A percentile compares a stretch with the other conserved stretches of the same genome.
Conservation (phyloP, 2,329 filamentous ascomycete species). For the Fusarium udum region DNA sequence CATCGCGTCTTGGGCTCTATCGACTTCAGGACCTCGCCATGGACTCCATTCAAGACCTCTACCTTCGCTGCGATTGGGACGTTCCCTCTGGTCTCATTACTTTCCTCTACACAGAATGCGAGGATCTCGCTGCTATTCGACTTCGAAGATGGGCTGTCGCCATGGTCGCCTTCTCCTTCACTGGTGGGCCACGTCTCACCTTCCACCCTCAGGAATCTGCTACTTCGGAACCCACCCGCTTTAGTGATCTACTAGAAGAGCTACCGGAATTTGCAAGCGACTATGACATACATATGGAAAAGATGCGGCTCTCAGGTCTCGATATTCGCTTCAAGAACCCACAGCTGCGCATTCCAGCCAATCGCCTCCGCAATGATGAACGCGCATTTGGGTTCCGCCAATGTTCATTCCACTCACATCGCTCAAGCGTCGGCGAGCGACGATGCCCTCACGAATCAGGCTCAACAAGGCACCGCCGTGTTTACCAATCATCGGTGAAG, state of each 20-base stretch:
- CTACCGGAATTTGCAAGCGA: conserved; percentile 60
- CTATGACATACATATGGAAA: conserved; percentile 61
- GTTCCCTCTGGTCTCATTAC: conserved; percentile 61
- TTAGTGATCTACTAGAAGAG: conserved; percentile 55
- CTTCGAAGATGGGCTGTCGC: conserved; percentile 68
- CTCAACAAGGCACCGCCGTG: conserved; percentile 27
- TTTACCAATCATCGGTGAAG: conserved; percentile 2
- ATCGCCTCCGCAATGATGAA: conserved; percentile 64
- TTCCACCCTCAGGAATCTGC: conserved; percentile 44
- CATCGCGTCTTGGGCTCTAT: conserved; percentile 59
- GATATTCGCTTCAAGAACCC: conserved; percentile 68
- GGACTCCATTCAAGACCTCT: conserved; percentile 68
- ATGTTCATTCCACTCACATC: conserved; percentile 69
- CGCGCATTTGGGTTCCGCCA: conserved; percentile 68
- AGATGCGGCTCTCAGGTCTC: conserved; percentile 61
- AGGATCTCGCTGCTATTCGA: conserved; percentile 58
- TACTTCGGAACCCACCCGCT: conserved; percentile 47
- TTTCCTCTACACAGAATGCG: conserved; percentile 65
- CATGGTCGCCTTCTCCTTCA: conserved; percentile 67
- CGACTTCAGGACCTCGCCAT: conserved; percentile 66
- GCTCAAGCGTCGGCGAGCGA: conserved; percentile 62
- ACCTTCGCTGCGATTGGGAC: conserved; percentile 67
- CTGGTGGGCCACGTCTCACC: conserved; percentile 47
- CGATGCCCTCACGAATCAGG: conserved; percentile 58
- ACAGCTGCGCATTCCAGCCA: conserved; percentile 66